Percentiles rank a stretch among this genome's conserved stretches.
Conservation (phyloP, 345 rosid species). For the Ailanthus altissimus region DNA sequence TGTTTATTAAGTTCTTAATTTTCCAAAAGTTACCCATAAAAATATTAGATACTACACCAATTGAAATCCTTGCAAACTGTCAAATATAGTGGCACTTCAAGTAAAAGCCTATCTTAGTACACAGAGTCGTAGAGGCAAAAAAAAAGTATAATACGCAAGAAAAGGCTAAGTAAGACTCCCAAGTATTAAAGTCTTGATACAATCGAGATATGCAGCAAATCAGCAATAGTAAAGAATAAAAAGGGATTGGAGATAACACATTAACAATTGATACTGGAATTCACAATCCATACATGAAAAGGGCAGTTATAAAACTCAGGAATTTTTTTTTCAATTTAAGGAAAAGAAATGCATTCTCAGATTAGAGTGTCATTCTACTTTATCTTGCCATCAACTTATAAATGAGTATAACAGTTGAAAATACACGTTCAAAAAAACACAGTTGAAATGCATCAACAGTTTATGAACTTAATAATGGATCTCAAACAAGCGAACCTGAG, state of each 20-base stretch:
- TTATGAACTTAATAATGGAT: not conserved
- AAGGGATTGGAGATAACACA: not conserved
- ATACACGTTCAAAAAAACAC: not conserved
- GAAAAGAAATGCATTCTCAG: not conserved
- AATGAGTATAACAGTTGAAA: constrained; percentile 6
- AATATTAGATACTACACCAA: not conserved
- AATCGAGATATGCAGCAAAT: constrained; percentile 11
- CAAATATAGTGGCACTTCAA: not conserved
- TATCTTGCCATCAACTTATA: not conserved
- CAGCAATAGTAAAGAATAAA: constrained; percentile 15
- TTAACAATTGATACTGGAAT: constrained; percentile 12
- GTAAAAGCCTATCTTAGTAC: constrained; percentile 8
- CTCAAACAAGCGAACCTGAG: not conserved
- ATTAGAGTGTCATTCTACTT: constrained; percentile 12
- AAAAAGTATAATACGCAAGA: constrained; percentile 17
- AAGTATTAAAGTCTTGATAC: not conserved
- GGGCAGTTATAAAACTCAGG: constrained; percentile 20
- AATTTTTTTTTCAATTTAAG: not conserved
- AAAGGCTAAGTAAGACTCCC: constrained; percentile 23
- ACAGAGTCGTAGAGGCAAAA: constrained; percentile 9
- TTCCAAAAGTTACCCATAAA: not conserved
- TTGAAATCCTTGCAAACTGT: not conserved
- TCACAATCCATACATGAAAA: constrained; percentile 25
- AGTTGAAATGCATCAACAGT: not conserved
- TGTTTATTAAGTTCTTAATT: not conserved